Base-by-base conservation (phyloP, 1,284 basidiomycete genomes). In the Volvariella surrecta region DNA sequence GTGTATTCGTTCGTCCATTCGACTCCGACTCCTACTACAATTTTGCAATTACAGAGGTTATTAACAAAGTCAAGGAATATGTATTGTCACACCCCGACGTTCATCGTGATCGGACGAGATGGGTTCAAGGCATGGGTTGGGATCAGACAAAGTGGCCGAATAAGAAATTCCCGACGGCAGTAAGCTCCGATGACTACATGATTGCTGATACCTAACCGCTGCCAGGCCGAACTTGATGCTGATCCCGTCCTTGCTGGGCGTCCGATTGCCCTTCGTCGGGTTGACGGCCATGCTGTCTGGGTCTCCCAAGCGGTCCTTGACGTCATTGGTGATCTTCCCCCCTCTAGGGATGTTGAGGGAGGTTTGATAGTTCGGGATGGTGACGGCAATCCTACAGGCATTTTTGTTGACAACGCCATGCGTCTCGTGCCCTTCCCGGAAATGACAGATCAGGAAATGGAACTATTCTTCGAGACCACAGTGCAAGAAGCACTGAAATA, bases 71-170 rank as follows among this genome's bases (percentile, higher is more conserved):
- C 16, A 82, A 83, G 48, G 51, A 58, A 0, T 87, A 88, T 52
- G 74, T 91, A 39, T 53, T 62, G 2, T 57, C 68, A 3, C 72
- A 78, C 45, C 73, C 79, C 1, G 72, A 78, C 37, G 56, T 82
- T n/a, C 56, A 69, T 1, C 57, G 67, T 1, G 69, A 80, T 46
- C 66, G 62, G 4, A 68, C 71, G 2, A 66, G 61, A 3, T 95
- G 89, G 89, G 76, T 96, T 43, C 68, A 82, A 52, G 93, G 90
- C 2, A 77, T 86, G 67, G 93, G 92, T 3, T 97, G 93, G 92
- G 89, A 97, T 57, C 92, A 97, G 60, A 95, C 87, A 3, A 69
- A 74, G 46, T 87, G 83, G 83, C 52, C 71, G 1, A 74, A 69
- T 15, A 64, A 73, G 19, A 60, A 70, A 20, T 94, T 92, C 54